Base-by-base conservation (phyloP, 2,329 filamentous ascomycete species). In the Didymosphaeria variabile region DNA sequence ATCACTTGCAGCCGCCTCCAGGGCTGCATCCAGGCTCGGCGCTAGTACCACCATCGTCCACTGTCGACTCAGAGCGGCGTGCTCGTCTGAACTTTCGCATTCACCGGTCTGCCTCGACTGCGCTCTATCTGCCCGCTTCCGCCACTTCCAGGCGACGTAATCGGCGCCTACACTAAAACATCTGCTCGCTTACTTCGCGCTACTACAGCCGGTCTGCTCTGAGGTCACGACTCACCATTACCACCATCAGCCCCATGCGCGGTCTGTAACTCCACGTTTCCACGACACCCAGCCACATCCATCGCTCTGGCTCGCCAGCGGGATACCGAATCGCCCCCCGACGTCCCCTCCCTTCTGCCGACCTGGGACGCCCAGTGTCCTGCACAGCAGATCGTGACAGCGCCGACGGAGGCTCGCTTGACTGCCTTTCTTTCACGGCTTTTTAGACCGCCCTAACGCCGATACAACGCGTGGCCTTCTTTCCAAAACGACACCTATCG, bases 391-490 rank as follows among this genome's bases (percentile, higher is more conserved):
- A 75, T 73, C 66, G 72, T 72, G 61, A 75, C 76, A 65, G 73
- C 76, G 63, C 77, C 79, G 67, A 79, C 78, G 72, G 76, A 82
- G 71, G 78, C 78, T 66, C 74, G 76, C 68, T 80, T 80, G 67
- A 79, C 81, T 60, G 73, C 79, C 61, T 82, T 81, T 68, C 77
- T 82, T 58, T 77, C 79, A 53, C 76, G 79, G 61, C 78, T 82
- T 55, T 82, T 77, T 70, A 77, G 77, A 65, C 81, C 81, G 50
- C 81, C 81, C 64, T 83, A 82, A 80, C 68, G 65, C 55, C 9
- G 19, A 46, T 57, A 40, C 58, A 38, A 51, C 61, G 40, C 62
- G 54, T 64, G 59, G 47, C 67, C 55, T 58, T 53, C 61, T 46
- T 62, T 26, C 62, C 49, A 9, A 10, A 60, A 23, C 23, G 56